phyloP scores from a whole-genome alignment of 352 stramenopile species.

The Globisporangium abappressorium region DNA sequence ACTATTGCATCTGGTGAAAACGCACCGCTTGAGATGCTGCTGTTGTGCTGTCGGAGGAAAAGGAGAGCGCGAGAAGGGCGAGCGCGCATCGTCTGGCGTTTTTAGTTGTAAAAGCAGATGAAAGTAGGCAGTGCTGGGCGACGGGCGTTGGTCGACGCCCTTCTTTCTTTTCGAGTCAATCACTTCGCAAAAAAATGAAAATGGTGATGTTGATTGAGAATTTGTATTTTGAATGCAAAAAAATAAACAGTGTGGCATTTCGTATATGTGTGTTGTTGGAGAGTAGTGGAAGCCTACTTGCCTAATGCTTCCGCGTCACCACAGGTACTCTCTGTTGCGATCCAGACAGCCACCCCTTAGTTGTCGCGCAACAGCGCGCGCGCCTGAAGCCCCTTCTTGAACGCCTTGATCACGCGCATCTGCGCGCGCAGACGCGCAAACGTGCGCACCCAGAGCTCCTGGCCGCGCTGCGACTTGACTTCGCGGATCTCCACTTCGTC shows the following conservation, averaged over 20 bases:
- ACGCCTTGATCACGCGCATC: constrained; percentile 63
- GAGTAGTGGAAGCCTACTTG: background rate
- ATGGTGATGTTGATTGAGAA: background rate
- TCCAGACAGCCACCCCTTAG: constrained; percentile 1
- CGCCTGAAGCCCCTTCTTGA: constrained; percentile 51
- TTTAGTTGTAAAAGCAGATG: background rate
- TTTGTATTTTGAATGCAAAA: background rate
- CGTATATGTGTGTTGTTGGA: background rate
- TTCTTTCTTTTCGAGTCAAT: too few species aligned
- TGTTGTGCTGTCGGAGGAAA: too few species aligned
- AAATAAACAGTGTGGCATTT: constrained; percentile 1
- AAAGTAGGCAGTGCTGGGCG: background rate
- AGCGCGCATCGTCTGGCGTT: background rate
- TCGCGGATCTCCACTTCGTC: constrained; percentile 35
- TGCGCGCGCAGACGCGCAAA: constrained; percentile 56
- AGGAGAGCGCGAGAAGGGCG: background rate
- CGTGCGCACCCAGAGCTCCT: constrained; percentile 55
- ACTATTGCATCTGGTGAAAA: too few species aligned
- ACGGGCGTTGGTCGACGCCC: too few species aligned
- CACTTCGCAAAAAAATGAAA: too few species aligned
- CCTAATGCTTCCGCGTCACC: background rate
- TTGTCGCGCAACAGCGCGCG: constrained; percentile 17
- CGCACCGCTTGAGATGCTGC: too few species aligned
- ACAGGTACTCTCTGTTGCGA: background rate
- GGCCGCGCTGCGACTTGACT: constrained; percentile 30